Base-by-base conservation (phyloP, 495 filamentous ascomycete species). In the Xylona heveae region DNA sequence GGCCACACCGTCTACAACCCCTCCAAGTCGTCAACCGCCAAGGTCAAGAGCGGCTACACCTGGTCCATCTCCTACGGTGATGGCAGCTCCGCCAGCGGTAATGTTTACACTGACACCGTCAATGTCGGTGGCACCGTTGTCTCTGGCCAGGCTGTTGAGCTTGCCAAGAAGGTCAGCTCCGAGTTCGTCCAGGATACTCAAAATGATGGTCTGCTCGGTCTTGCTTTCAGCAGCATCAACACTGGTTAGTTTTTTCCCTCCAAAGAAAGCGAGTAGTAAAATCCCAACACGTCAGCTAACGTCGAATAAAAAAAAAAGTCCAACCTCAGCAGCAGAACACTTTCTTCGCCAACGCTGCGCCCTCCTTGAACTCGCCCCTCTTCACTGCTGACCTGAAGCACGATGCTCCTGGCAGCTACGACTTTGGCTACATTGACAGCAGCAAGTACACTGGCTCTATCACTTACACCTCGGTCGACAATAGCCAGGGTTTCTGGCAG, bases 11-110 rank as follows among this genome's bases (percentile, higher is more conserved):
- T 71, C 46, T 84, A 82, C 57, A 55, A 59, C 36, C 64, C 68
- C 0, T 34, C 36, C 20, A 46, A 43, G 14, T 59, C 55, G 40
- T 42, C 38, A 25, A 66, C 59, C 19, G 48, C 60, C 8, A 56
- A 55, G 35, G 49, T 61, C 44, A 34, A 74, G 14, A n/a, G 37
- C 1, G 70, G 68, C 17, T 50, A 61, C 17, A 58, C 51, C 14
- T 84, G 77, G 77, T 38, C 48, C 6, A 81, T 83, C 45, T 45
- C 48, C 2, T 85, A 84, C 48, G 76, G 76, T 33, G 79, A 88
- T 42, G 61, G 66, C 28, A 76, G 68, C 43, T 57, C 52, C 29
- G 72, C 72, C 16, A 55, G 52, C 41, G 75, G 76, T 26, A 56
- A 58, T 24, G 76, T 85, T 38, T 80, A 74, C 55, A 54, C 55